These are phyloP conservation scores for Quercus tomentella DNA, from an alignment of 331 rosid genomes.

Conservation along the genomic window DNA sequence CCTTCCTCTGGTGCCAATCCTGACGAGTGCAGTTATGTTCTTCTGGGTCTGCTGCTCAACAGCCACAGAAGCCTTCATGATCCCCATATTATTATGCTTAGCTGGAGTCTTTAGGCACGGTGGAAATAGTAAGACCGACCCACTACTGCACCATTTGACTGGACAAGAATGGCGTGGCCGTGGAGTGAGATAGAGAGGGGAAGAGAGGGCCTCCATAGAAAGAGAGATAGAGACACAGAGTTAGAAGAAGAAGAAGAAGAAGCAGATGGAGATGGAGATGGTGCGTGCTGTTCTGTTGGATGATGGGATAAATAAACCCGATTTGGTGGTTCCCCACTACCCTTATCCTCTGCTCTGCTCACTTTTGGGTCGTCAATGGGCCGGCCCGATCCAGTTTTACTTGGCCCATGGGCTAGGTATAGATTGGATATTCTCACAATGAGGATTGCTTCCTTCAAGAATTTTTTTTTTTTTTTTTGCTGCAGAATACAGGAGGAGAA, in stretches of 20 bases:
- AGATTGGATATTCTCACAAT: too few species aligned
- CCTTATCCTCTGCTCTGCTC: too few species aligned
- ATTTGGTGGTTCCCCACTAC: too few species aligned
- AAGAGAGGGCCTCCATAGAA: constrained; percentile 32
- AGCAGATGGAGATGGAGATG: too few species aligned
- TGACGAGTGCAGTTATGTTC: constrained; percentile 54
- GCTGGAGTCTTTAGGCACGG: neutral
- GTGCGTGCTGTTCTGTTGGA: too few species aligned
- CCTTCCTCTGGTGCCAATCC: constrained; percentile 95
- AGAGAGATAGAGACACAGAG: neutral
- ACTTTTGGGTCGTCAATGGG: too few species aligned
- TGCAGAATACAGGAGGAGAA: too few species aligned
- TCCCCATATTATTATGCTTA: neutral
- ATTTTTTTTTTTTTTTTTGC: too few species aligned
- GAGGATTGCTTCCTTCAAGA: too few species aligned
- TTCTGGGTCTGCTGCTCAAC: constrained; percentile 39
- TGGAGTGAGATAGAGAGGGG: neutral
- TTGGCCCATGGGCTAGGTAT: too few species aligned
- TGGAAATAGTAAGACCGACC: neutral
- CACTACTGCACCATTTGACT: neutral
- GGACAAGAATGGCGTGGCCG: neutral
- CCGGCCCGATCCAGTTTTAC: too few species aligned
- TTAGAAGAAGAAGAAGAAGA: neutral
- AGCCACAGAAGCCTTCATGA: neutral
- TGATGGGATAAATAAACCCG: too few species aligned